Conservation (phyloP, 768 basidiomycete genomes). For the Mycena rosella region DNA sequence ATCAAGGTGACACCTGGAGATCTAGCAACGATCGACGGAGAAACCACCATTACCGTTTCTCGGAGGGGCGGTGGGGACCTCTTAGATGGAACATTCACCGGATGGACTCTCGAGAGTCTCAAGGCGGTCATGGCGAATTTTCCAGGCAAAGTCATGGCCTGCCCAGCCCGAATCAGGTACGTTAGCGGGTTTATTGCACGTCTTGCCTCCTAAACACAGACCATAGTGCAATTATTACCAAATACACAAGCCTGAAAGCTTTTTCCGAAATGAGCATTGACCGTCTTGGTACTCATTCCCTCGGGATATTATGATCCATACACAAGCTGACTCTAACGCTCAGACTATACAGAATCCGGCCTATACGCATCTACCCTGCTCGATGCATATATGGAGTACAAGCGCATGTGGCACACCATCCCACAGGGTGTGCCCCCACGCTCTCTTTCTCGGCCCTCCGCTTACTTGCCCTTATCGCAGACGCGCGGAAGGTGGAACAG, state of each 20-base stretch:
- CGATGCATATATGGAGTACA: slow-evolving; percentile 27
- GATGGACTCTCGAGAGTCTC: slow-evolving; percentile 21
- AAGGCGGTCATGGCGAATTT: slow-evolving; percentile 19
- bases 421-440: background rate
- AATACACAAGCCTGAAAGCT: slow-evolving; percentile 25
- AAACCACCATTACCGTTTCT: slow-evolving; percentile 17
- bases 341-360: slow-evolving; percentile 22
- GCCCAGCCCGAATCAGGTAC: slow-evolving; percentile 7
- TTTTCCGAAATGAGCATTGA: slow-evolving; percentile 7
- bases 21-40: slow-evolving; percentile 6
- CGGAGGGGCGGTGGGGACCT: slow-evolving; percentile 22
- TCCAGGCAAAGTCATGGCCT: slow-evolving; percentile 17
- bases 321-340: background rate
- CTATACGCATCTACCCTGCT: slow-evolving; percentile 23
- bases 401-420: slow-evolving; percentile 21
- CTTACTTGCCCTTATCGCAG: background rate
- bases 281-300: background rate
- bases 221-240: slow-evolving; percentile 18
- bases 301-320: too few species aligned
- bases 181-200: background rate
- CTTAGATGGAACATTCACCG: slow-evolving; percentile 4
- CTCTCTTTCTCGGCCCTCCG: background rate
- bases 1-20: background rate
- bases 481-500: slow-evolving; percentile 12
- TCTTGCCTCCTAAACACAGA: background rate